A percentile compares a stretch with the other conserved stretches of the same genome.
Conservation (phyloP, 345 rosid genomes). For the Limnanthes douglasii region DNA sequence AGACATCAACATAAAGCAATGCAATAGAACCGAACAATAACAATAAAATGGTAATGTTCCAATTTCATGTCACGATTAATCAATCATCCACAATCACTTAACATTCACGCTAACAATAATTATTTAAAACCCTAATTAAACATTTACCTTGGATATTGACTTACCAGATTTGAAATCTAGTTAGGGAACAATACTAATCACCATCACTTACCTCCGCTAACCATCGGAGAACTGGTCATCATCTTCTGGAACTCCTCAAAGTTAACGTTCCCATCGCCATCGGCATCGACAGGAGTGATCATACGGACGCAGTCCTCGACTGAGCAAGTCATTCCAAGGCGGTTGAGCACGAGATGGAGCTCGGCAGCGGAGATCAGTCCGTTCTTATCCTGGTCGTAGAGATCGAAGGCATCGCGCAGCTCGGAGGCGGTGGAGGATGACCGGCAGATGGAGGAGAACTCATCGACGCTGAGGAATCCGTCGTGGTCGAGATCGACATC, state of each 20-base stretch:
- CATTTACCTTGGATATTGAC: too few species aligned
- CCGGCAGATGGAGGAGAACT: conserved; percentile 49
- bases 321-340: conserved; percentile 51
- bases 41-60: too few species aligned
- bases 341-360: conserved; percentile 51
- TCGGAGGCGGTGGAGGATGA: conserved; percentile 36
- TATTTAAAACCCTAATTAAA: too few species aligned
- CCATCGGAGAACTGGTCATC: too few species aligned
- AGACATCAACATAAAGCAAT: too few species aligned
- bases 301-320: conserved; percentile 47
- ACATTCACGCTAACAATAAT: too few species aligned
- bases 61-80: too few species aligned
- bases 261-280: conserved; percentile 79
- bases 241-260: conserved; percentile 70
- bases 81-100: too few species aligned
- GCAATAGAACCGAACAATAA: too few species aligned
- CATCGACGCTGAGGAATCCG: conserved; percentile 47
- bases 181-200: too few species aligned
- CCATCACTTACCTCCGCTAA: too few species aligned
- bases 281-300: conserved; percentile 64
- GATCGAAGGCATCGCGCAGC: conserved; percentile 79
- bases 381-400: conserved; percentile 67
- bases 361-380: conserved; percentile 64
- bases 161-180: too few species aligned
- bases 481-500: conserved; percentile 73